Percentiles rank a stretch among this genome's conserved stretches.
Conservation (phyloP, 345 rosid species). For the Arabis hirsuta region DNA sequence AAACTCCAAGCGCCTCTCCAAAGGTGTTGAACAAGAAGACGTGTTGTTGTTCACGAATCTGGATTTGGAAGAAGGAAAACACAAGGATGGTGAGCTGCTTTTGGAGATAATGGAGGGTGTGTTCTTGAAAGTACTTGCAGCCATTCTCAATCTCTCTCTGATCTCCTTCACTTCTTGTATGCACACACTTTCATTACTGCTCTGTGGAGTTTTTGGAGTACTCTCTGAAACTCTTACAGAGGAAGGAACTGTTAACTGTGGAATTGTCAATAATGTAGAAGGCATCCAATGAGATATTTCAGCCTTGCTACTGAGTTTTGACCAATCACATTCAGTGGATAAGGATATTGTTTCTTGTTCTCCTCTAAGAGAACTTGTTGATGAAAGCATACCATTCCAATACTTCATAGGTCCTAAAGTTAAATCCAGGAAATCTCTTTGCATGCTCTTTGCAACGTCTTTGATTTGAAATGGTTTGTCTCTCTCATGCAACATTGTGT, state of each 20-base stretch:
- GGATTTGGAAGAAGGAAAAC: background rate
- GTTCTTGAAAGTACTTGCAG: slow-evolving; percentile 27
- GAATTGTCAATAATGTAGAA: background rate
- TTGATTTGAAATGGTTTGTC: slow-evolving; percentile 1
- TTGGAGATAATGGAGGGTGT: slow-evolving; percentile 28
- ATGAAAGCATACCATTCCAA: slow-evolving; percentile 1
- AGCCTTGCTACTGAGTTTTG: background rate
- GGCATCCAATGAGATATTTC: background rate
- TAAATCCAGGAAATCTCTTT: background rate
- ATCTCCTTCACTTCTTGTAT: slow-evolving; percentile 3
- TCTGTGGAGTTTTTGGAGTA: background rate
- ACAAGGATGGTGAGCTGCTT: slow-evolving; percentile 14
- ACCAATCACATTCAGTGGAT: background rate
- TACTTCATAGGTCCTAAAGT: background rate
- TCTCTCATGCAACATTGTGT: background rate
- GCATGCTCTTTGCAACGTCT: slow-evolving; percentile 3
- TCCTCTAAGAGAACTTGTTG: background rate
- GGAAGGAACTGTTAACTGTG: slow-evolving; percentile 1
- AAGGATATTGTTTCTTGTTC: slow-evolving; percentile 13
- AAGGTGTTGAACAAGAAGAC: background rate
- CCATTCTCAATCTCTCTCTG: slow-evolving; percentile 9
- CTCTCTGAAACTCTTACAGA: background rate
- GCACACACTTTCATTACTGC: background rate
- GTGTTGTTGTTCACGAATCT: background rate
- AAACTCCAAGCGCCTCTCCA: slow-evolving; percentile 32